Base-by-base conservation (phyloP, 2,329 filamentous ascomycete species). In the Colletotrichum chlorophyti region DNA sequence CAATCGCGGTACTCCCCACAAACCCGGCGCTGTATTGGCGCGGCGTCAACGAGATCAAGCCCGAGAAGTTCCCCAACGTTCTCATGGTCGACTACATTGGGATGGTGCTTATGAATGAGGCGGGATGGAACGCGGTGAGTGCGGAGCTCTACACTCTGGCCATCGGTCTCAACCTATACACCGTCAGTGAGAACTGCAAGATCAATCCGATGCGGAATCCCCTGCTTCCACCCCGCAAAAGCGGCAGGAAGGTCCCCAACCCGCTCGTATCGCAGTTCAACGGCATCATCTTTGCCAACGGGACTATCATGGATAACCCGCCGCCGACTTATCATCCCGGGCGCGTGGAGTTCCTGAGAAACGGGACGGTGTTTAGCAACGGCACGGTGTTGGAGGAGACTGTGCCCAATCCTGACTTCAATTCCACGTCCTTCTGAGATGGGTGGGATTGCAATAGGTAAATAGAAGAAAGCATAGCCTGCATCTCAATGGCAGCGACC, bases 11-110 rank as follows among this genome's bases (percentile, higher is more conserved):
- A 4, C 53, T 70, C 17, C 65, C 67, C 10, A 70, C 69, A 14
- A 73, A 74, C 52, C 72, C 71, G 5, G 60, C 71, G 4, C 59
- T 74, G n/a, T 74, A 74, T 63, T 71, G 66, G 66, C 66, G 68
- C 51, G 69, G 70, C 11, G 43, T 67, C 17, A 67, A 68, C 48
- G 60, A 61, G 45, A 71, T 70, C 63, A 64, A 52, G 19, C 69
- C 69, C 4, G 53, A 65, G 29, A 37, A 32, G 27, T 73, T 67
- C 63, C 70, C 70, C 2, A 72, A 68, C 21, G 70, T 72, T n/a
- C 17, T 70, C 2, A 32, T 73, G 37, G 58, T 69, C 10, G 69
- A 72, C 52, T 72, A 71, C 55, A 64, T 72, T 4, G 70, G 71
- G 15, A 61, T 71, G 1, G 66, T 69, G 15, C 64, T 68, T n/a